phyloP scores from a whole-genome alignment of 2,329 filamentous ascomycete genomes.

The Verticillium longisporum region DNA sequence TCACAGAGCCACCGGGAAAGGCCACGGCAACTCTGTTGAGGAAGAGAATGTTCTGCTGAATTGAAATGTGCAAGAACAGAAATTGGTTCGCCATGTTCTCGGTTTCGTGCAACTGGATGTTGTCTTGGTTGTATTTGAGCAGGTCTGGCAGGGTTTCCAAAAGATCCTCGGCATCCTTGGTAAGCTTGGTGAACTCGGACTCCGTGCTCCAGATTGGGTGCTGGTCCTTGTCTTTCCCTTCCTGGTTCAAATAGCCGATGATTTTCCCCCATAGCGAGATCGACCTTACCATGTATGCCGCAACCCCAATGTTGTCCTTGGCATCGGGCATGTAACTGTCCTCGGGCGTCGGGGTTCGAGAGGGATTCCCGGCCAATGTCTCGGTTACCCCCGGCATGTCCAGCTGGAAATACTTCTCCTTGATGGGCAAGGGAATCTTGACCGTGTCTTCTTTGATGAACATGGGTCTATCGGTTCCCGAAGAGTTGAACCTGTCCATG shows the following conservation, averaged over 20 bases:
- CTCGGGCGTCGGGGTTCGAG: constrained; percentile 33
- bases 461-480: constrained; percentile 83
- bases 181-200: constrained; percentile 69
- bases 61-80: constrained; percentile 81
- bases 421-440: constrained; percentile 83
- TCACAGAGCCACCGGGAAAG: constrained; percentile 55
- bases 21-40: constrained; percentile 82
- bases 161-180: constrained; percentile 65
- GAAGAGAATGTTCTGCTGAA: constrained; percentile 86
- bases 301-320: constrained; percentile 86
- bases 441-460: constrained; percentile 88
- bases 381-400: constrained; percentile 88
- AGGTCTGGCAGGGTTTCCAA: constrained; percentile 60
- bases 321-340: constrained; percentile 35
- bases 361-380: constrained; percentile 63
- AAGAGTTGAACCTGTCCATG: constrained; percentile 97
- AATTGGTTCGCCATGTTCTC: constrained; percentile 88
- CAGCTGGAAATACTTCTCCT: constrained; percentile 82
- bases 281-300: constrained; percentile 79
- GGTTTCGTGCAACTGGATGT: constrained; percentile 75
- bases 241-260: constrained; percentile 84
- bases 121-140: constrained; percentile 72
- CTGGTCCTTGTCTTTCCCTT: constrained; percentile 72
- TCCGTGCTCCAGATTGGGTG: constrained; percentile 74
- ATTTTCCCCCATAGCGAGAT: constrained; percentile 88